Base-by-base conservation (phyloP, 768 basidiomycete genomes). In the Pulveroboletus ravenelii region DNA sequence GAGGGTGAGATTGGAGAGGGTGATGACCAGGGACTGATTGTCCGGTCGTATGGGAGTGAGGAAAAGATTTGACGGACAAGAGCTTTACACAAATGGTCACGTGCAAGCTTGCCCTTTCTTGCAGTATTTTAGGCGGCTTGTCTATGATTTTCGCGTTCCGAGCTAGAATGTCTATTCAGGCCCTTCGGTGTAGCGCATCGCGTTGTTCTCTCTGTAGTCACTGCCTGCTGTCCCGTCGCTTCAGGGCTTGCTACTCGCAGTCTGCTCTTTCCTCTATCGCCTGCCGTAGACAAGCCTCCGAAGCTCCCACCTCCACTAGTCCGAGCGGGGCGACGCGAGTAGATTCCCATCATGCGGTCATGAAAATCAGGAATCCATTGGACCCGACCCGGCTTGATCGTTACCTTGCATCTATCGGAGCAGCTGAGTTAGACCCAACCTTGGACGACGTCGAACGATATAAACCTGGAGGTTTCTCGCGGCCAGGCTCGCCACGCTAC, bases 361-460 rank as follows among this genome's bases (percentile, higher is more conserved):
- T 39, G 6, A 34, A 55, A 38, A 18, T 45, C 29, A 48, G 54
- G 49, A 70, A 67, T 56, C 54, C 71, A 13, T 59, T 76, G 25
- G 72, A 72, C 34, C 64, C 74, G 25, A 78, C 71, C 36, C 76
- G 74, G 53, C 68, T 85, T 5, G 77, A 82, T 48, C 69, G 73
- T 32, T 82, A 80, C 60, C 77, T 89, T 14, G 70, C 79, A n/a
- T 70, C 74, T 27, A 70, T 86, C 39, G 70, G 72, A 38, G 68
- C 71, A 18, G 68, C 73, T 29, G 73, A 75, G 23, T 60, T 72
- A 27, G 67, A 75, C 25, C 73, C 85, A 7, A 78, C 78, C 3
- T 67, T 87, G 25, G 72, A 69, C 36, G 88, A 90, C 51, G 64
- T 89, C 38, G 85, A 87, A 60, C 74, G 73, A 13, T 77, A 72